Conservation (phyloP, 192 early-diverging fungal genomes). For the Linnemannia exigua region DNA sequence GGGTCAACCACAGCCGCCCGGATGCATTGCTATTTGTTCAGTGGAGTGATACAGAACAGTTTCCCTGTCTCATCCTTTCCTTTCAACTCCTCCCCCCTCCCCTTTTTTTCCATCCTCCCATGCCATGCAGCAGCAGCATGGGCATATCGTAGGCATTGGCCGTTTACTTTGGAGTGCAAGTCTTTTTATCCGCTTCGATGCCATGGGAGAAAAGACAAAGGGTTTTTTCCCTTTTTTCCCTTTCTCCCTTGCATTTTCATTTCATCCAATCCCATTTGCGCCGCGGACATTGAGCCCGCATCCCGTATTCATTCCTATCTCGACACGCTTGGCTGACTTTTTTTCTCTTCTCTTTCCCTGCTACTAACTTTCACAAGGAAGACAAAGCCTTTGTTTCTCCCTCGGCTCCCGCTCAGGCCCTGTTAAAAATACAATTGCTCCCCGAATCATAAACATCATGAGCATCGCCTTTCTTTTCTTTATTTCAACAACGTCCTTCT, state of each 20-base stretch:
- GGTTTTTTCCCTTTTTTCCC: background rate
- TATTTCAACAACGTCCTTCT: background rate
- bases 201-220: background rate
- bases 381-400: constrained; percentile 4
- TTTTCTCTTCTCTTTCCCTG: background rate
- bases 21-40: too few species aligned
- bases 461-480: background rate
- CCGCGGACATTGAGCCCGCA: background rate
- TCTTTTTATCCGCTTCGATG: too few species aligned
- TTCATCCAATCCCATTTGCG: background rate
- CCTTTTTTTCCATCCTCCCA: too few species aligned
- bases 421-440: background rate
- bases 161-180: too few species aligned
- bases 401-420: constrained; percentile 12
- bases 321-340: background rate
- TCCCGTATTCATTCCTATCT: background rate
- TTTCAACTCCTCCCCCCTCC: too few species aligned
- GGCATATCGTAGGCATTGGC: too few species aligned
- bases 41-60: too few species aligned
- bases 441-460: background rate
- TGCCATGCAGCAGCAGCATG: too few species aligned
- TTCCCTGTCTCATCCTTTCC: too few species aligned
- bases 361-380: background rate
- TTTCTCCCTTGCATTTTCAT: background rate
- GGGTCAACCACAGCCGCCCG: too few species aligned